A percentile compares a stretch with the other conserved stretches of the same genome.
Evolutionary conservation across 192 early-diverging fungal species (phyloP).

Genomic region (Coemansia brasiliensis): DNA sequence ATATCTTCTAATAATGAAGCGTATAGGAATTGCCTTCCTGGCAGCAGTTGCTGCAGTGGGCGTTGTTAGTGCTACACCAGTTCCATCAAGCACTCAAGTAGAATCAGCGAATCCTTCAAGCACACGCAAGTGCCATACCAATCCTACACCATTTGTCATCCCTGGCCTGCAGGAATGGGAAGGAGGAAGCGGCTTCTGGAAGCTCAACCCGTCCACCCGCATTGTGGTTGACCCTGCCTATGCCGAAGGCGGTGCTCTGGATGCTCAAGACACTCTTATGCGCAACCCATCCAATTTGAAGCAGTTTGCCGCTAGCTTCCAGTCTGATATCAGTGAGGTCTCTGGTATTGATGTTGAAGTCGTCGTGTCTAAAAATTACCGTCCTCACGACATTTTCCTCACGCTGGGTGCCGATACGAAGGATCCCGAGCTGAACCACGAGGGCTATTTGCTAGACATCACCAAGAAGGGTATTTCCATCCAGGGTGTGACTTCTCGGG

Average conservation of each 20-base stretch:
- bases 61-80: slow-evolving; percentile 25
- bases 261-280: slow-evolving; percentile 35
- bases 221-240: slow-evolving; percentile 42
- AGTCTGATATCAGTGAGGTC: slow-evolving; percentile 35
- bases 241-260: slow-evolving; percentile 29
- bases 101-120: background rate
- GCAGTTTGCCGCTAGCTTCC: slow-evolving; percentile 36
- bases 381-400: slow-evolving; percentile 38
- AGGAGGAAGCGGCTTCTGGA: slow-evolving; percentile 36
- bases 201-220: slow-evolving; percentile 26
- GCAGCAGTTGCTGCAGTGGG: slow-evolving; percentile 33
- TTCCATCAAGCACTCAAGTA: slow-evolving; percentile 15
- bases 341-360: slow-evolving; percentile 36
- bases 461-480: slow-evolving; percentile 34
- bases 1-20: slow-evolving; percentile 17
- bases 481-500: slow-evolving; percentile 41
- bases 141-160: slow-evolving; percentile 48
- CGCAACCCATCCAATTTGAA: slow-evolving; percentile 36
- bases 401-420: slow-evolving; percentile 39
- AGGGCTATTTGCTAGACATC: slow-evolving; percentile 45
- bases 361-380: slow-evolving; percentile 19
- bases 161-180: slow-evolving; percentile 45
- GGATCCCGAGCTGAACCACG: slow-evolving; percentile 29
- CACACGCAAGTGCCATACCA: slow-evolving; percentile 6
- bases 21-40: slow-evolving; percentile 25